Conservation (phyloP, 768 basidiomycete species). For the Termitomyces sp. region DNA sequence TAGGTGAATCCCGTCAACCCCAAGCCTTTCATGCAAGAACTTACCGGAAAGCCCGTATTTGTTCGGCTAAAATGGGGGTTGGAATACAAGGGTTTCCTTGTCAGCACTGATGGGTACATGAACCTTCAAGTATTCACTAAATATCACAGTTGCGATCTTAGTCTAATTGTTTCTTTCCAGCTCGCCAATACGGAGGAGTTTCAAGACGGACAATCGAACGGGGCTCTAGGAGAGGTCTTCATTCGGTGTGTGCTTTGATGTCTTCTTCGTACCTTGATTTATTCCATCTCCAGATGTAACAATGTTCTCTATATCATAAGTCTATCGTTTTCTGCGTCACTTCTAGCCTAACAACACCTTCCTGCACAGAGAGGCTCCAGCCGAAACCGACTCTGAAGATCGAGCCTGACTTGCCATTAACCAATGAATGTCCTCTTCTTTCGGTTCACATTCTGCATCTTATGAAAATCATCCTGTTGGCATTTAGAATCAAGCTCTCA, state of each 20-base stretch:
- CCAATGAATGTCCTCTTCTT: background rate
- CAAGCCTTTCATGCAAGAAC: conserved; percentile 97
- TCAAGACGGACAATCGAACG: conserved; percentile 93
- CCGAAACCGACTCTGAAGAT: conserved; percentile 33
- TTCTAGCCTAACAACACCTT: conserved; percentile 21
- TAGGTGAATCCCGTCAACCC: conserved; percentile 95
- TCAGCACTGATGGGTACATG: conserved; percentile 99
- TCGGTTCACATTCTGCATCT: background rate
- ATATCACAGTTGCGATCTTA: background rate
- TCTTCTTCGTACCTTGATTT: conserved; percentile 7
- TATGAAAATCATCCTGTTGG: background rate
- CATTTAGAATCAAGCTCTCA: background rate
- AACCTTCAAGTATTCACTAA: conserved; percentile 78
- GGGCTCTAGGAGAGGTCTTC: conserved; percentile 97
- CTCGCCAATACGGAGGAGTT: conserved; percentile 99
- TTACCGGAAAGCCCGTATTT: conserved; percentile 95
- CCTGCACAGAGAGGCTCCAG: conserved; percentile 71
- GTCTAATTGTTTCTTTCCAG: conserved; percentile 36
- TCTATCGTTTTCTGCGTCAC: conserved; percentile 25
- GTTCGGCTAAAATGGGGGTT: conserved; percentile 98
- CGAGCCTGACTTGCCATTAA: background rate
- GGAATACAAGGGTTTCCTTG: conserved; percentile 98
- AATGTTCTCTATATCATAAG: conserved; percentile 96
- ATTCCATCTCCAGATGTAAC: conserved; percentile 64
- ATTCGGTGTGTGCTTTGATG: conserved; percentile 65